Percentiles rank a stretch among this genome's conserved stretches.
Conservation (phyloP, 345 rosid genomes). For the Hypericum perforatum region DNA sequence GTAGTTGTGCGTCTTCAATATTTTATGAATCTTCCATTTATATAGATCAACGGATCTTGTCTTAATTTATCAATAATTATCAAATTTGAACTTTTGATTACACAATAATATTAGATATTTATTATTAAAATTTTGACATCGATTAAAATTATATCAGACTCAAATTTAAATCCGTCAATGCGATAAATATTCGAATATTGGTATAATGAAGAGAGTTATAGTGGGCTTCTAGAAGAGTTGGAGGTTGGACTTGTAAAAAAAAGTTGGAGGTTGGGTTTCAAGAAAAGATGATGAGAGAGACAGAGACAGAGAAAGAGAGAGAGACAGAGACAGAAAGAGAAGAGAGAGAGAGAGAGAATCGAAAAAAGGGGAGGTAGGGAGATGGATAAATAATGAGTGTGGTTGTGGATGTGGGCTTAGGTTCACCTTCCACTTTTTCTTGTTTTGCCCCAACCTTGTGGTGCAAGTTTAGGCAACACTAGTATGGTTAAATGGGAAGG, state of each 20-base stretch:
- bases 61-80: too few species aligned
- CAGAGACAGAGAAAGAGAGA: not conserved
- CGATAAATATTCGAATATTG: too few species aligned
- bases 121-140: too few species aligned
- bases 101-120: too few species aligned
- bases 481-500: conserved; percentile 14
- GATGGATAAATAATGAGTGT: conserved; percentile 20
- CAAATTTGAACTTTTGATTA: too few species aligned
- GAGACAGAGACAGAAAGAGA: conserved; percentile 2
- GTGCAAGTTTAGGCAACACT: conserved; percentile 40
- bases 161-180: too few species aligned
- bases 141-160: too few species aligned
- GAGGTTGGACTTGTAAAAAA: conserved; percentile 59
- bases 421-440: conserved; percentile 48
- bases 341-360: not conserved
- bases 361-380: conserved; percentile 13
- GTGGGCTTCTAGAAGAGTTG: conserved; percentile 41
- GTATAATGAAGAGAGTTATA: conserved; percentile 1
- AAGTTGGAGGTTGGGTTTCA: conserved; percentile 37
- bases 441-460: conserved; percentile 22
- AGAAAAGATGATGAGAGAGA: conserved; percentile 18
- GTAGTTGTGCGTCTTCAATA: conserved; percentile 37
- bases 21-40: too few species aligned
- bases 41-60: too few species aligned
- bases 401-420: conserved; percentile 49